These are phyloP conservation scores for Candida sp. DNA, from an alignment of 1,139 yeast genomes.

Conservation along the genomic window DNA sequence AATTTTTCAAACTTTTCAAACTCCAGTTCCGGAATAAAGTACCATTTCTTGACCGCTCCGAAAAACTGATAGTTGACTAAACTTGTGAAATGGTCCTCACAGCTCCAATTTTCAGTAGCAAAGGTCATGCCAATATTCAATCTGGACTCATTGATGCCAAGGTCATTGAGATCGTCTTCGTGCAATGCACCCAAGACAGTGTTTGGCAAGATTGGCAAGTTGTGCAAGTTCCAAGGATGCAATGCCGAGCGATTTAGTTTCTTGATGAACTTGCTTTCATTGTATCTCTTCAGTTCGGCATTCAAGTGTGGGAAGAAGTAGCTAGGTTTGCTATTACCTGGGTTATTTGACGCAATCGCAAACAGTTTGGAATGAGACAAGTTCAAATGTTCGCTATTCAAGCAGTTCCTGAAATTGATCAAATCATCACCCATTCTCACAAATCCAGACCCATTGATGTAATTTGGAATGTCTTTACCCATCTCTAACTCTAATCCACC, in stretches of 20 bases:
- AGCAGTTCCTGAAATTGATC: constrained; percentile 13
- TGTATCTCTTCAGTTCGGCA: constrained; percentile 17
- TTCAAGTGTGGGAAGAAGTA: not conserved
- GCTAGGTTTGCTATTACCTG: not conserved
- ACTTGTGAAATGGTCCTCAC: constrained; percentile 79
- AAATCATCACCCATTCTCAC: constrained; percentile 17
- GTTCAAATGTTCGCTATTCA: constrained; percentile 14
- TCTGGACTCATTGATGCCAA: constrained; percentile 33
- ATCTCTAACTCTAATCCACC: constrained; percentile 36
- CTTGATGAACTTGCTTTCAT: constrained; percentile 24
- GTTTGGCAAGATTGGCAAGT: constrained; percentile 60
- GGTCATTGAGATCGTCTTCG: constrained; percentile 46
- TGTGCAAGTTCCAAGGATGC: constrained; percentile 75
- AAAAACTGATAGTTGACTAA: constrained; percentile 67
- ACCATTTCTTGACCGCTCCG: constrained; percentile 81
- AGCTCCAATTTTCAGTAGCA: constrained; percentile 73
- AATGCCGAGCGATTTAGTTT: constrained; percentile 28
- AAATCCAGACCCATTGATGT: constrained; percentile 17
- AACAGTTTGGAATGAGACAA: constrained; percentile 8
- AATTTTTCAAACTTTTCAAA: constrained; percentile 64
- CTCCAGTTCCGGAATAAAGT: constrained; percentile 73
- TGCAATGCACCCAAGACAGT: constrained; percentile 50
- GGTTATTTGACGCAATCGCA: not conserved
- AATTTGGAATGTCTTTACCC: constrained; percentile 28
- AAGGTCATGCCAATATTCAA: constrained; percentile 64